These are phyloP conservation scores for Nelumbo lutea DNA, from an alignment of 164 flowering plant genomes.

Conservation along the genomic window DNA sequence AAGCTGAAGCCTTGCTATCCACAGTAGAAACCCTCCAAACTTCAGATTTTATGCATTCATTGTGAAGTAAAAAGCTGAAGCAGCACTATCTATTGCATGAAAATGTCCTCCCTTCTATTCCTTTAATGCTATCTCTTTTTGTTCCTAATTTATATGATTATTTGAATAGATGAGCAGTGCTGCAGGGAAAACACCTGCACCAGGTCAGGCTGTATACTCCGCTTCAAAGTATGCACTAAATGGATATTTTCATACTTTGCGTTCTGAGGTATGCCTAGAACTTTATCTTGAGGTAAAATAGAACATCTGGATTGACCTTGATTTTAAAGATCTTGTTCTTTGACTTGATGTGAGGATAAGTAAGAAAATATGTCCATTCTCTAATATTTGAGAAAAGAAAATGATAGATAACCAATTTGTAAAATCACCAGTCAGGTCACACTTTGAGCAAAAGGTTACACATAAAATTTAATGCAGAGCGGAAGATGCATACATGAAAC, in stretches of 20 bases:
- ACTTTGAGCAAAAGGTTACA: too few relatives aligned
- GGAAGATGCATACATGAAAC: too few relatives aligned
- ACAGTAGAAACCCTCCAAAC: too few relatives aligned
- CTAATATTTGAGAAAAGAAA: neutral
- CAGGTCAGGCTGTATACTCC: conserved; percentile 93
- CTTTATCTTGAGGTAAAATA: neutral
- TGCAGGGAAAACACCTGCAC: conserved; percentile 94
- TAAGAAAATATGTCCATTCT: too few relatives aligned
- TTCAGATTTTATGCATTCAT: too few relatives aligned
- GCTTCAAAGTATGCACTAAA: conserved; percentile 89
- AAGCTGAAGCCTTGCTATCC: neutral
- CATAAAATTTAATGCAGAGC: too few relatives aligned
- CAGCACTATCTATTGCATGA: neutral
- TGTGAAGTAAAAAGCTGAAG: too few relatives aligned
- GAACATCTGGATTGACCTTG: neutral
- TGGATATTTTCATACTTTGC: conserved; percentile 89
- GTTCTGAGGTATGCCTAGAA: conserved; percentile 71
- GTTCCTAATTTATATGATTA: conserved; percentile 2
- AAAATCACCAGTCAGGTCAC: too few relatives aligned
- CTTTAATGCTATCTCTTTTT: neutral
- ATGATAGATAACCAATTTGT: too few relatives aligned
- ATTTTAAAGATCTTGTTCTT: neutral
- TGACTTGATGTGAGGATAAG: too few relatives aligned
- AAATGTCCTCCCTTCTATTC: neutral
- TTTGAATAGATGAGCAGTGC: conserved; percentile 95